phyloP scores from a whole-genome alignment of 1,284 basidiomycete species.

The Sanghuangporus baumii region DNA sequence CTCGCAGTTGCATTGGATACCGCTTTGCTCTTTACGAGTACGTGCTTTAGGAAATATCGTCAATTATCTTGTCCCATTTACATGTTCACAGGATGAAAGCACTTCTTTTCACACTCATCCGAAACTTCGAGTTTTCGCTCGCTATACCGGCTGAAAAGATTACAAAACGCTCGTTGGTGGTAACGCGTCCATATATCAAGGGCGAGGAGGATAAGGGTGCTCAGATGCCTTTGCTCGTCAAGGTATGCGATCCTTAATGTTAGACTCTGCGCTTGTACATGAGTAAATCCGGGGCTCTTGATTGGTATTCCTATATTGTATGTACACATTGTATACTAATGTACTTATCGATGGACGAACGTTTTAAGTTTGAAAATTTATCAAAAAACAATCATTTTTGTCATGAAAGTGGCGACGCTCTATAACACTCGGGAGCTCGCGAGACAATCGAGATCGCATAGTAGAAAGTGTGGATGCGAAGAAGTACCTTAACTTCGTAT shows the following conservation, averaged over 20 bases:
- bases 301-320: background rate
- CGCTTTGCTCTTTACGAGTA: conserved; percentile 39
- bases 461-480: too few species aligned
- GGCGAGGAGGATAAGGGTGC: conserved; percentile 18
- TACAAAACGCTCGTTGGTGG: conserved; percentile 18
- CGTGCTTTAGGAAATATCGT: conserved; percentile 12
- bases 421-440: too few species aligned
- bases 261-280: background rate
- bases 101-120: conserved; percentile 37
- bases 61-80: background rate
- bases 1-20: conserved; percentile 34
- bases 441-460: too few species aligned
- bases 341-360: background rate
- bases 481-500: too few species aligned
- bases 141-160: conserved; percentile 25
- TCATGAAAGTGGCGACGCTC: too few species aligned
- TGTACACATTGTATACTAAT: too few species aligned
- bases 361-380: too few species aligned
- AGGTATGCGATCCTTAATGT: conserved; percentile 1
- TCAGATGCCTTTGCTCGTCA: conserved; percentile 24
- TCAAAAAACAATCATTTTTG: too few species aligned
- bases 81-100: conserved; percentile 33
- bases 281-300: background rate
- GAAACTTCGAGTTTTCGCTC: conserved; percentile 34
- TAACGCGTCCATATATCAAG: conserved; percentile 22